Conservation (phyloP, 2,329 filamentous ascomycete species). For the Cladosporium sp. region DNA sequence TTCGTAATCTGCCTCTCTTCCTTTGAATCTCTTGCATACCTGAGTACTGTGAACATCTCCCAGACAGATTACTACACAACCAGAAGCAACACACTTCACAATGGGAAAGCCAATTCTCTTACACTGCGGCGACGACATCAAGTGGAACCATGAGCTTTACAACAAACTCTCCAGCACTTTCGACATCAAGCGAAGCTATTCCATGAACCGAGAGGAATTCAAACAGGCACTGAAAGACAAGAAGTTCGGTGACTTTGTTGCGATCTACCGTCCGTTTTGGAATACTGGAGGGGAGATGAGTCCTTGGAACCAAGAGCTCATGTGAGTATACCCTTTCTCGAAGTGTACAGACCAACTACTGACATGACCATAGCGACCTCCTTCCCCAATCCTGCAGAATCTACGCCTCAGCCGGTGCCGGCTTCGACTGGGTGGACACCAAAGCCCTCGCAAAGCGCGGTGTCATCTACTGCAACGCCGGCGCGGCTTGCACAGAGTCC, state of each 20-base stretch:
- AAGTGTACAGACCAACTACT: neutral
- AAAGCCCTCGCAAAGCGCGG: constrained; percentile 58
- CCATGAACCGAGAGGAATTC: constrained; percentile 37
- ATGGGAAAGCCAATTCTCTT: constrained; percentile 30
- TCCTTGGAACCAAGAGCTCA: constrained; percentile 57
- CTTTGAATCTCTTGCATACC: neutral
- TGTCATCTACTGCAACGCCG: constrained; percentile 69
- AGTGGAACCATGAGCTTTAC: constrained; percentile 44
- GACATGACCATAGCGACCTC: constrained; percentile 23
- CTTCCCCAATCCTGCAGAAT: constrained; percentile 53
- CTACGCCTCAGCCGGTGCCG: constrained; percentile 58
- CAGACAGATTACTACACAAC: neutral
- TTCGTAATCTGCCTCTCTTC: neutral
- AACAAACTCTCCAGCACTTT: constrained; percentile 34
- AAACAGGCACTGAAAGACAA: constrained; percentile 35
- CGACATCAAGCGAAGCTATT: constrained; percentile 37
- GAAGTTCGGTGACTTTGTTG: constrained; percentile 41
- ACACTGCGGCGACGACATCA: constrained; percentile 42
- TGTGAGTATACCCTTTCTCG: constrained; percentile 29
- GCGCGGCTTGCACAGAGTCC: constrained; percentile 65
- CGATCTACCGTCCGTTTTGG: constrained; percentile 58
- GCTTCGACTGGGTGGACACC: constrained; percentile 62
- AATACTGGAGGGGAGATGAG: constrained; percentile 63
- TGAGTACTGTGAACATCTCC: neutral
- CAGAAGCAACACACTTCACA: neutral